Conservation (phyloP, 2,329 filamentous ascomycete species). For the Epichloe hybrida region DNA sequence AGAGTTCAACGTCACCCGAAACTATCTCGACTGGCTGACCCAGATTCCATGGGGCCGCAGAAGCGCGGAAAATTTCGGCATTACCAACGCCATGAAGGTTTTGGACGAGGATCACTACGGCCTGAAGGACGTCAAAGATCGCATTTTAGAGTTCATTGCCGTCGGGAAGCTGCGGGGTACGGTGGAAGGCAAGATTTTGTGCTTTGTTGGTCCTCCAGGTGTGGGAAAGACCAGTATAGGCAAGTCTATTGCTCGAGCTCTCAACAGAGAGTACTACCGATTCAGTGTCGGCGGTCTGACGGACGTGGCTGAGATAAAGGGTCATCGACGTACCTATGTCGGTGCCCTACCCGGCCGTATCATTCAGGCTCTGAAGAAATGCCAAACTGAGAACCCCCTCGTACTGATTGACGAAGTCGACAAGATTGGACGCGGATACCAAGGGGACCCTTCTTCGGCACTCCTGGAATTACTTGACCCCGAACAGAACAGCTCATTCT, state of each 20-base stretch:
- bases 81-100: slow-evolving; percentile 78
- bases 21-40: slow-evolving; percentile 97
- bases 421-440: slow-evolving; percentile 93
- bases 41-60: slow-evolving; percentile 96
- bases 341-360: slow-evolving; percentile 91
- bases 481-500: slow-evolving; percentile 92
- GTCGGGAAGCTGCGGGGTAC: slow-evolving; percentile 94
- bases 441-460: slow-evolving; percentile 90
- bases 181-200: slow-evolving; percentile 95
- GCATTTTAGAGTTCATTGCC: slow-evolving; percentile 95
- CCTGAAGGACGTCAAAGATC: slow-evolving; percentile 94
- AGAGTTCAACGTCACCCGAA: slow-evolving; percentile 96
- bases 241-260: slow-evolving; percentile 87
- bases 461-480: slow-evolving; percentile 88
- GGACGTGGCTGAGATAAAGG: slow-evolving; percentile 98
- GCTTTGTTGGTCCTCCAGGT: slow-evolving; percentile 92
- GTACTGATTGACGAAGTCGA: slow-evolving; percentile 96
- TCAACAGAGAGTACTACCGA: slow-evolving; percentile 94
- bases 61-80: slow-evolving; percentile 92
- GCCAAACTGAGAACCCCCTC: slow-evolving; percentile 89
- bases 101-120: slow-evolving; percentile 95
- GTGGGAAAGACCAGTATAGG: slow-evolving; percentile 98
- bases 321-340: slow-evolving; percentile 90
- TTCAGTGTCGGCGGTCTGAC: slow-evolving; percentile 96
- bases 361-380: slow-evolving; percentile 97